Evolutionary conservation across 306 rosid genomes (phyloP).

Genomic region (Quercus mongolica): DNA sequence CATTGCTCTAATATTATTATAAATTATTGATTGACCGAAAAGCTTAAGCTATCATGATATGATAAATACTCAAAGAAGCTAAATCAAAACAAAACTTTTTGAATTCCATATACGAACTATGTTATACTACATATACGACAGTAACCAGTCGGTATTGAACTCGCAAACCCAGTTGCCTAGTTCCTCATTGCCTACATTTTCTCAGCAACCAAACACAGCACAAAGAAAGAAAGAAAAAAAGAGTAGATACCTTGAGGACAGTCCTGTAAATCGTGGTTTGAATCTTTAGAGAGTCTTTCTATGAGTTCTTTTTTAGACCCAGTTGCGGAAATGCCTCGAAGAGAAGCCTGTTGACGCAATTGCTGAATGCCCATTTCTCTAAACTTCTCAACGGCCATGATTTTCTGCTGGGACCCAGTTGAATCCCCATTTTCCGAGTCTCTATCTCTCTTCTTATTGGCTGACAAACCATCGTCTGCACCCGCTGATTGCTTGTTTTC

Average conservation of each 20-base stretch:
- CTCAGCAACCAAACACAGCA: conserved; percentile 9
- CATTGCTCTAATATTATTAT: no score
- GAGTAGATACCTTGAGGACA: conserved; percentile 24
- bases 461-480: conserved; percentile 14
- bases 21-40: no score
- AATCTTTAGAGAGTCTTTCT: conserved; percentile 36
- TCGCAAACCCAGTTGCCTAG: not conserved
- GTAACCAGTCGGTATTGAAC: not conserved
- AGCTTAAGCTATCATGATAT: no score
- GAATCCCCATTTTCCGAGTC: conserved; percentile 29
- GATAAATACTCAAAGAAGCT: not conserved
- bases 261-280: conserved; percentile 11
- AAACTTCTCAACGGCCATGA: conserved; percentile 34
- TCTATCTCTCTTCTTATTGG: conserved; percentile 43
- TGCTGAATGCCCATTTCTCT: conserved; percentile 33
- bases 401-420: conserved; percentile 23
- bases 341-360: conserved; percentile 42
- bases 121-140: not conserved
- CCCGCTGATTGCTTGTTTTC: conserved; percentile 21
- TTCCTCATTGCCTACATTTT: not conserved
- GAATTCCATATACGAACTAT: not conserved
- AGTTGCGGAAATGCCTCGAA: conserved; percentile 27
- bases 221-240: not conserved
- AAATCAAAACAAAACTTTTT: not conserved
- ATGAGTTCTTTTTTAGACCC: conserved; percentile 46